phyloP scores from a whole-genome alignment of 176 grass and related monocot genomes.

The Chrysopogon serrulatus region DNA sequence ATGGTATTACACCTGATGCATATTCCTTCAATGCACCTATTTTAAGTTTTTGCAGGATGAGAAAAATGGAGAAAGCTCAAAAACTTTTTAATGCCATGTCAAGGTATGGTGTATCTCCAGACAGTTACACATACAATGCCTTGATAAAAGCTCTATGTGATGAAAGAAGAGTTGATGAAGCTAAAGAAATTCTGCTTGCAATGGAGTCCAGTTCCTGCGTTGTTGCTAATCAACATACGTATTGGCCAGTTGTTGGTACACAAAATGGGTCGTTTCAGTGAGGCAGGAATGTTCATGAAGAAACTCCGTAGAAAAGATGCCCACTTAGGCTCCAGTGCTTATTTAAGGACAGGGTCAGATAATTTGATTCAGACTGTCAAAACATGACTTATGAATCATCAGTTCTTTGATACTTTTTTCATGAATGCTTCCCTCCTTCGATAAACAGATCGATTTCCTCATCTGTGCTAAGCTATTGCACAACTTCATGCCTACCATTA shows the following conservation, averaged over 20 bases:
- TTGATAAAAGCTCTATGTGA: conserved; percentile 72
- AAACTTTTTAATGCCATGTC: conserved; percentile 60
- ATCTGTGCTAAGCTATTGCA: neutral
- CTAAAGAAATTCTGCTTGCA: conserved; percentile 50
- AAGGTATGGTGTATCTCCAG: conserved; percentile 48
- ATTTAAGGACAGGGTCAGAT: neutral
- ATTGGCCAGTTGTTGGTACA: conserved; percentile 29
- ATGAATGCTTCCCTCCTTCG: conserved; percentile 3
- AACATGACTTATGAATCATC: conserved; percentile 14
- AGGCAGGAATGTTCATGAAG: conserved; percentile 44
- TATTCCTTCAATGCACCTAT: conserved; percentile 76
- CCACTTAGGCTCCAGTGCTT: neutral
- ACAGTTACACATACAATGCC: conserved; percentile 51
- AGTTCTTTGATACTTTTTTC: neutral
- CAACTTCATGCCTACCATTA: neutral
- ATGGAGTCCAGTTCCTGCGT: conserved; percentile 36
- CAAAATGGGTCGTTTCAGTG: conserved; percentile 36
- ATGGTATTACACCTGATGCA: conserved; percentile 58
- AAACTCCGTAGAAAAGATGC: conserved; percentile 34
- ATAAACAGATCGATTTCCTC: neutral
- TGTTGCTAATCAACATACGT: conserved; percentile 23
- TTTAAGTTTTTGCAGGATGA: conserved; percentile 62
- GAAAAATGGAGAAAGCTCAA: conserved; percentile 43
- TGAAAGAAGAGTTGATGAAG: conserved; percentile 58
- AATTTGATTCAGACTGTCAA: conserved; percentile 17